These are phyloP conservation scores for Chaetoscypha palmicola DNA, from an alignment of 2,329 filamentous ascomycete genomes.

Conservation along the genomic window DNA sequence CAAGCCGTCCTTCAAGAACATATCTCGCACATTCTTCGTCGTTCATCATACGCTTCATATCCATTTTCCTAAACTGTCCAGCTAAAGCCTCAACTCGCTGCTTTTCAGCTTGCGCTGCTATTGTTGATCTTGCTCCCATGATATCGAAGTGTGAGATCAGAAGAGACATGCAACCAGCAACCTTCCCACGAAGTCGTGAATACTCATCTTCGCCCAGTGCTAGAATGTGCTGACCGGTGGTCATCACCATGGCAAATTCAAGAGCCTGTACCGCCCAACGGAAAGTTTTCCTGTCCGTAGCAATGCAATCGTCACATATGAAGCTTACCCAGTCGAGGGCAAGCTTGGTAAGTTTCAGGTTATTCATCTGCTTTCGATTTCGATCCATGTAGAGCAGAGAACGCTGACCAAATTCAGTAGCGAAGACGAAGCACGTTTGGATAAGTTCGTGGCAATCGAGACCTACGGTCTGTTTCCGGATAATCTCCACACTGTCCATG, in stretches of 20 bases:
- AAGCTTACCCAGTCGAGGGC: constrained; percentile 97
- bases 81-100: constrained; percentile 76
- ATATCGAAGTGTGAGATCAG: constrained; percentile 98
- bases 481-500: constrained; percentile 96
- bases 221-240: constrained; percentile 85
- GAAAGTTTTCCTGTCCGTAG: constrained; percentile 91
- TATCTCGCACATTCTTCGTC: constrained; percentile 78
- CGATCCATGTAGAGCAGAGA: constrained; percentile 94
- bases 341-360: constrained; percentile 86
- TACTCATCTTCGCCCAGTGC: constrained; percentile 86
- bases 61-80: constrained; percentile 68
- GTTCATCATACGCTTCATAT: constrained; percentile 65
- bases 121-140: constrained; percentile 89
- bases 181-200: constrained; percentile 71
- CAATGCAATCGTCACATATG: constrained; percentile 93
- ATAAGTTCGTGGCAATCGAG: constrained; percentile 92
- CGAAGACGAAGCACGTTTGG: constrained; percentile 96
- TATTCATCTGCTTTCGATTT: constrained; percentile 94
- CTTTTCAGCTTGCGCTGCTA: constrained; percentile 90
- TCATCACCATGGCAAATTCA: constrained; percentile 97
- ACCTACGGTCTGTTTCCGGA: constrained; percentile 75
- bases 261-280: constrained; percentile 93
- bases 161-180: constrained; percentile 94
- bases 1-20: constrained; percentile 68
- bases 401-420: constrained; percentile 96